Evolutionary conservation across 805 yeast genomes (phyloP).

Genomic region (Wickerhamiella sorbophila): DNA sequence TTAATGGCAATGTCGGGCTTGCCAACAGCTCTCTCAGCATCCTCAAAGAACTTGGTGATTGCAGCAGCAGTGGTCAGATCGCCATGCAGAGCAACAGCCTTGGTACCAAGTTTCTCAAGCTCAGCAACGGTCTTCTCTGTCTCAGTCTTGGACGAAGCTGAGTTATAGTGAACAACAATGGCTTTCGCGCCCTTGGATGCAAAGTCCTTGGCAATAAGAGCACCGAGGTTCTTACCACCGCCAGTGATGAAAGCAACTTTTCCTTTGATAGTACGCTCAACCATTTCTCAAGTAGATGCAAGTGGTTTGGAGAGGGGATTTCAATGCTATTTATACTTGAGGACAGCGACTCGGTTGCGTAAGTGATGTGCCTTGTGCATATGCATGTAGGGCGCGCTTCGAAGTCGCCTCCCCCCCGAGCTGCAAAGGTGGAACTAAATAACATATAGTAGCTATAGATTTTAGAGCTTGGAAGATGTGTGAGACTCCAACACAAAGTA

Average conservation of each 20-base stretch:
- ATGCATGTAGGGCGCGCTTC: too few relatives aligned
- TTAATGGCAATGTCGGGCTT: slow-evolving; percentile 48
- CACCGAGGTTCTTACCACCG: slow-evolving; percentile 50
- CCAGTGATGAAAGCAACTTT: slow-evolving; percentile 45
- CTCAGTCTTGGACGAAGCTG: slow-evolving; percentile 26
- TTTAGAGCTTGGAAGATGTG: too few relatives aligned
- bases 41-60: slow-evolving; percentile 32
- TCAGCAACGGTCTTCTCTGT: slow-evolving; percentile 29
- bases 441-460: too few relatives aligned
- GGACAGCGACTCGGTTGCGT: too few relatives aligned
- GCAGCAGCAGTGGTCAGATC: slow-evolving; percentile 32
- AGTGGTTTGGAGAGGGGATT: too few relatives aligned
- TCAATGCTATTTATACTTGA: too few relatives aligned
- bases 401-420: too few relatives aligned
- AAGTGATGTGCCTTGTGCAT: too few relatives aligned
- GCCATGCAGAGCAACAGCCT: slow-evolving; percentile 32
- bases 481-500: too few relatives aligned
- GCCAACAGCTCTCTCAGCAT: slow-evolving; percentile 34
- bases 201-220: slow-evolving; percentile 36
- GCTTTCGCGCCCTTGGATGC: slow-evolving; percentile 39
- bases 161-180: slow-evolving; percentile 42
- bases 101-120: slow-evolving; percentile 27
- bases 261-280: slow-evolving; percentile 25
- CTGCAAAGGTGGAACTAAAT: too few relatives aligned
- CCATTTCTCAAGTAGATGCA: too few relatives aligned